Evolutionary conservation across 305 asterid genomes (phyloP), one percentile per base, ranked within the genome.

Genomic region (Caryopteris hybrid): DNA sequence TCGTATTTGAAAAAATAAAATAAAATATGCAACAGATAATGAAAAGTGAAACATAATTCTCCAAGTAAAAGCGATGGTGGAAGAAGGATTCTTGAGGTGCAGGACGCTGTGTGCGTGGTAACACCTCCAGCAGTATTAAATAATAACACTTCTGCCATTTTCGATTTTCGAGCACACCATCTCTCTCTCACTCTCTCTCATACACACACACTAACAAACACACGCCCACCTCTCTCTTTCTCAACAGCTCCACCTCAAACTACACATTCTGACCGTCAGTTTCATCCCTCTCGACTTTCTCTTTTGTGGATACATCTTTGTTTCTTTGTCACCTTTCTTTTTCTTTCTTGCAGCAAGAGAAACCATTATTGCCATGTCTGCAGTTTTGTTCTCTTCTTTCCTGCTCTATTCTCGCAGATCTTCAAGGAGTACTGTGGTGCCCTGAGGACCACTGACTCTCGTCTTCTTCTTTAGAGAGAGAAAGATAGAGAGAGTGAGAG

Each of bases 81-180:
- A 43, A 61, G 33, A n/a, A 23, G 34, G 56, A 74, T 47, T 56
- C 20, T 1, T 18, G n/a, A 50, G 14, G 8, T 18, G 63, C 66
- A 62, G 73, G 76, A 23, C 45, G 69, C 42, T 36, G 46, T 62
- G 56, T 36, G 34, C 56, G 66, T 53, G 39, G 76, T 61, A 20
- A 18, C 78, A 23, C 63, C 52, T 33, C 69, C 79, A 61, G 67
- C 73, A 53, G 38, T 72, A 58, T 65, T 54, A 61, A 64, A 29
- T 59, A 51, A 48, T 71, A 50, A 65, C 77, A 66, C 39, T 62
- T 68, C 73, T 77, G 70, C 83, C 74, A 66, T 70, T 78, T 66
- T 76, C 80, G 83, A 60, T 69, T 78, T 73, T 36, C 78, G 74
- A 75, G 83, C 78, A 25, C 48, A 27, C 64, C 48, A 36, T 53